Evolutionary conservation across 2,329 filamentous ascomycete species (phyloP), one percentile per base, ranked within the genome.

Genomic region (Torrubiella hemipterigena): DNA sequence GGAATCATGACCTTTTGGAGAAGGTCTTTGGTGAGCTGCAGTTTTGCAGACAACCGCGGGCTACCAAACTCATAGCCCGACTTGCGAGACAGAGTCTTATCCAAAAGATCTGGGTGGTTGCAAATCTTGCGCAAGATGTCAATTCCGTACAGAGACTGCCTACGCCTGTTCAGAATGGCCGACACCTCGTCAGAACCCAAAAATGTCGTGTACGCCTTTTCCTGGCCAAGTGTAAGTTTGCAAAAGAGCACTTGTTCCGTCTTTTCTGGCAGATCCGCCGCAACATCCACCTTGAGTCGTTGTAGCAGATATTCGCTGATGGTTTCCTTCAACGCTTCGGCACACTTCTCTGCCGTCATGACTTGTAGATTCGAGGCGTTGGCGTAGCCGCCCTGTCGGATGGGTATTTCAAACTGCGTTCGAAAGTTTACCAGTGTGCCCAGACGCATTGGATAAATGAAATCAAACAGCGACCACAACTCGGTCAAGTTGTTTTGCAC

Each of bases 401-500:
- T 98, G 0, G 91, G 91, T 22, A 93, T 81, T 49, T 96, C 91
- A 41, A 98, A 96, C 38, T 93, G 78, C 37, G 78, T 79, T 27
- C 86, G 75, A 51, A 98, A 98, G 40, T 82, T 85, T 35, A 95
- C 81, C 10, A 96, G 65, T 0, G 84, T 95, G 0, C 91, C 93
- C 6, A 98, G 61, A 11, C 87, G 80, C 84, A 96, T 95, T 0
- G 93, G 91, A 39, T 86, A 96, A 35, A 96, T 81, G 49, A 98
- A 98, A 51, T 98, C 93, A 49, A 98, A 96, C 0, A 98, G 61
- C 0, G 89, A 96, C 89, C 91, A 98, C 1, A 98, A 63, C 51
- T 98, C 93, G 1, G 81, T 79, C 17, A 98, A 59, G 40, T 95
- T 96, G 54, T 98, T 98, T 53, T 98, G 93, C 66, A 98, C 93